Conservation (phyloP, 805 yeast species). For the Saturnispora zaruensis region DNA sequence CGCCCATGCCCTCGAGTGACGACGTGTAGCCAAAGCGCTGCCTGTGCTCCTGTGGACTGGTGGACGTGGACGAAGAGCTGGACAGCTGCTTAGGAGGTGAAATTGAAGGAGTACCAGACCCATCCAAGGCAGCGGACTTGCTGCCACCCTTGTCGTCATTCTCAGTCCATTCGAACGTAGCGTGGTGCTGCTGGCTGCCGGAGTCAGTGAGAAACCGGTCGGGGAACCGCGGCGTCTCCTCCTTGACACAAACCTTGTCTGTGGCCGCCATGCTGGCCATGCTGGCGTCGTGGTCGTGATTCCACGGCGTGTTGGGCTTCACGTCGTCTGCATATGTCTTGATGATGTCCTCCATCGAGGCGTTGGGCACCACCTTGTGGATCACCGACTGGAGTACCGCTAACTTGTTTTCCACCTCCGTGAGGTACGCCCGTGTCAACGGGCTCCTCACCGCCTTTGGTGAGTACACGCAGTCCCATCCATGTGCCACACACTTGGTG, state of each 20-base stretch:
- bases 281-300: not conserved
- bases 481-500: conserved; percentile 60
- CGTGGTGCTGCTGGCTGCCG: conserved; percentile 8
- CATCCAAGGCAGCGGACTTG: not conserved
- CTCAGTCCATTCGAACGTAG: conserved; percentile 15
- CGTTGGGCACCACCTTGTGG: conserved; percentile 35
- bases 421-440: conserved; percentile 69
- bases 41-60: not conserved
- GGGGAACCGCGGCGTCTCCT: conserved; percentile 12
- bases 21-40: not conserved
- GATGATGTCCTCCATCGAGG: conserved; percentile 33
- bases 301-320: not conserved
- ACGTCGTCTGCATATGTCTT: conserved; percentile 10
- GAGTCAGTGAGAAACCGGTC: conserved; percentile 12
- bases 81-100: conserved; percentile 7
- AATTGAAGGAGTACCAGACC: conserved; percentile 2
- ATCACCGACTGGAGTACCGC: conserved; percentile 38
- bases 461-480: conserved; percentile 69
- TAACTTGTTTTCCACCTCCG: conserved; percentile 59
- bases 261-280: not conserved
- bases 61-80: not conserved
- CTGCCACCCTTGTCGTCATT: not conserved
- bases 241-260: not conserved
- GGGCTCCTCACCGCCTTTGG: conserved; percentile 77
- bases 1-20: conserved; percentile 56